Evolutionary conservation across 1,284 basidiomycete genomes (phyloP).

Genomic region (Tremellales sp.): DNA sequence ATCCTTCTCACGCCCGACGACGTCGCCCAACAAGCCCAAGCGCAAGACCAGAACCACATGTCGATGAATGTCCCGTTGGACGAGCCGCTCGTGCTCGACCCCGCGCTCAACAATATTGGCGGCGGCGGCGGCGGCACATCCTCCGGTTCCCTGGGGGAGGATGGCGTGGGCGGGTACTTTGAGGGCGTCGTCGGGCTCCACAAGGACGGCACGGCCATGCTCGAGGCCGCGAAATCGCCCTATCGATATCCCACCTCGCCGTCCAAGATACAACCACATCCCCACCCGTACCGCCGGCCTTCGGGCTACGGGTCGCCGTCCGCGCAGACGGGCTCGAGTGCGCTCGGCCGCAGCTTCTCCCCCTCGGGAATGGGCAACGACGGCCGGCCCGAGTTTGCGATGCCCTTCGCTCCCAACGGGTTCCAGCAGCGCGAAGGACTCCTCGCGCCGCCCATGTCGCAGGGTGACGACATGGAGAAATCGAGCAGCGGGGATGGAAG

Average conservation of each 20-base stretch:
- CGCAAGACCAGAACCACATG: slow-evolving; percentile 5
- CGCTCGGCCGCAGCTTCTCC: not conserved
- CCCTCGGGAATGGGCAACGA: slow-evolving; percentile 20
- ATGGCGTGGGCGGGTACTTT: slow-evolving; percentile 26
- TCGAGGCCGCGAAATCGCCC: slow-evolving; percentile 17
- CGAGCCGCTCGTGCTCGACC: slow-evolving; percentile 24
- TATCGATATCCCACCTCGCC: slow-evolving; percentile 10
- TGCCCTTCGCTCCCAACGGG: slow-evolving; percentile 26
- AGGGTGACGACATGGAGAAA: slow-evolving; percentile 28
- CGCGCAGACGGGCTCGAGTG: not conserved
- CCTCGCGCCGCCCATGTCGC: slow-evolving; percentile 17
- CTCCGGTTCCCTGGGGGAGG: slow-evolving; percentile 6
- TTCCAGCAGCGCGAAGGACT: slow-evolving; percentile 16
- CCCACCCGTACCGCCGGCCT: slow-evolving; percentile 33
- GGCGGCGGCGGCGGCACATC: slow-evolving; percentile 15
- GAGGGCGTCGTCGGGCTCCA: slow-evolving; percentile 30
- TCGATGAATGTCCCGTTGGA: slow-evolving; percentile 17
- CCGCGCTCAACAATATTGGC: slow-evolving; percentile 8
- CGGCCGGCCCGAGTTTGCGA: slow-evolving; percentile 36
- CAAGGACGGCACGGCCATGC: slow-evolving; percentile 25
- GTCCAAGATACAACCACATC: slow-evolving; percentile 15
- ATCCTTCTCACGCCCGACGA: slow-evolving; percentile 44
- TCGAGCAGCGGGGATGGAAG: slow-evolving; percentile 12
- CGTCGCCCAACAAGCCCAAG: slow-evolving; percentile 16
- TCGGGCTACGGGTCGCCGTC: slow-evolving; percentile 4